phyloP scores from a whole-genome alignment of 352 stramenopile genomes.

The Saprolegnia parasitica region DNA sequence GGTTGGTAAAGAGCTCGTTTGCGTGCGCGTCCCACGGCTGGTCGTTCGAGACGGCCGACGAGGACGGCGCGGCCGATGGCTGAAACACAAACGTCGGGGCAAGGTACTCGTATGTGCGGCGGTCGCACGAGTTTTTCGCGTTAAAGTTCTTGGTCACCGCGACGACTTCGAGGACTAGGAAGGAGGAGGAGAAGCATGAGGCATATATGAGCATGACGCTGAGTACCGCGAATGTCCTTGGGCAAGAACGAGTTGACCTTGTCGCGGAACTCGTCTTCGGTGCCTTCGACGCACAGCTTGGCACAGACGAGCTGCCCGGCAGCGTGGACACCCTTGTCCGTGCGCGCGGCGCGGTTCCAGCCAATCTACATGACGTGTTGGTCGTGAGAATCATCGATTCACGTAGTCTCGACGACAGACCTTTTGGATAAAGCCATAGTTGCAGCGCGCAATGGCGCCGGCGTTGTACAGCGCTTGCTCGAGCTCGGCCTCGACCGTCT shows the following conservation, averaged over 20 bases:
- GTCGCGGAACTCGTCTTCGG: slow-evolving; percentile 50
- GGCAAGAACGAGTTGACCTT: slow-evolving; percentile 74
- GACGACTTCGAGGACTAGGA: slow-evolving; percentile 62
- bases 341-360: slow-evolving; percentile 84
- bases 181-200: background rate
- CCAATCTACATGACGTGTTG: slow-evolving; percentile 44
- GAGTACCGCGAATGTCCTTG: slow-evolving; percentile 61
- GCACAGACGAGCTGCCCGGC: slow-evolving; percentile 76
- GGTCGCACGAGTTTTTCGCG: slow-evolving; percentile 83
- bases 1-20: slow-evolving; percentile 24
- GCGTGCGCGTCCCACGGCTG: slow-evolving; percentile 27
- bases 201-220: background rate
- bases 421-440: slow-evolving; percentile 89
- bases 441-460: slow-evolving; percentile 79
- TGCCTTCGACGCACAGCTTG: slow-evolving; percentile 79
- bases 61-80: background rate
- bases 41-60: slow-evolving; percentile 29
- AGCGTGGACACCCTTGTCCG: slow-evolving; percentile 89
- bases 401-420: too few relatives aligned
- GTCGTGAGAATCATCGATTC: too few relatives aligned
- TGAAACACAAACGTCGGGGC: slow-evolving; percentile 86
- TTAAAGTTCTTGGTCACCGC: slow-evolving; percentile 90
- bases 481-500: slow-evolving; percentile 88
- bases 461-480: slow-evolving; percentile 84
- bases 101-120: slow-evolving; percentile 89